Conservation (phyloP, 768 basidiomycete species). For the Termitomyces eurrhizus region DNA sequence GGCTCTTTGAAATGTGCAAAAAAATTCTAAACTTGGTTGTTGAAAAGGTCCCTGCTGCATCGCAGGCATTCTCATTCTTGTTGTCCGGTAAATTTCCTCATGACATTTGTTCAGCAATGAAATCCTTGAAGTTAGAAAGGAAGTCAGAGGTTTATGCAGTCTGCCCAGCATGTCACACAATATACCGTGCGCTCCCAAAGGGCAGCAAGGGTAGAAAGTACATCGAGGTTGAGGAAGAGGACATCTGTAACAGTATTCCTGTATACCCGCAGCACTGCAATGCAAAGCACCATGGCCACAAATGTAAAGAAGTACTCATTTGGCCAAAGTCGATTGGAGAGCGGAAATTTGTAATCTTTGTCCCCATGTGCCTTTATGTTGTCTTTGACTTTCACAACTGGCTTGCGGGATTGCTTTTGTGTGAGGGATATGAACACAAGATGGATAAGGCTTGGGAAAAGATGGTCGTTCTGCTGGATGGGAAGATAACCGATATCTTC, state of each 20-base stretch:
- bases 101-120: not conserved
- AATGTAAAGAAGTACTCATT: constrained; percentile 12
- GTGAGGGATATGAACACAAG: constrained; percentile 16
- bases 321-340: not conserved
- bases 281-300: constrained; percentile 7
- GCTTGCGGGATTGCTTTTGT: constrained; percentile 9
- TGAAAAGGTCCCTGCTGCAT: not conserved
- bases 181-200: not conserved
- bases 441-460: constrained; percentile 15
- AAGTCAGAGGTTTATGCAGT: not conserved
- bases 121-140: not conserved
- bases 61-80: not conserved
- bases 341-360: not conserved
- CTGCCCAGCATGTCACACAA: not conserved
- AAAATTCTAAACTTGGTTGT: not conserved
- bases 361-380: constrained; percentile 20
- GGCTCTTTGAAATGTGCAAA: not conserved
- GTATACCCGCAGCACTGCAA: constrained; percentile 9
- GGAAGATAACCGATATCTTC: not conserved
- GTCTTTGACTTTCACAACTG: constrained; percentile 23
- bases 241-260: not conserved
- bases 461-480: not conserved
- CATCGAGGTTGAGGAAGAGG: not conserved
- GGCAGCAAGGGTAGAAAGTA: not conserved
- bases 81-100: not conserved